A percentile compares a stretch with the other conserved stretches of the same genome.
Conservation (phyloP, 2,329 filamentous ascomycete species). For the Blumeria graminis region DNA sequence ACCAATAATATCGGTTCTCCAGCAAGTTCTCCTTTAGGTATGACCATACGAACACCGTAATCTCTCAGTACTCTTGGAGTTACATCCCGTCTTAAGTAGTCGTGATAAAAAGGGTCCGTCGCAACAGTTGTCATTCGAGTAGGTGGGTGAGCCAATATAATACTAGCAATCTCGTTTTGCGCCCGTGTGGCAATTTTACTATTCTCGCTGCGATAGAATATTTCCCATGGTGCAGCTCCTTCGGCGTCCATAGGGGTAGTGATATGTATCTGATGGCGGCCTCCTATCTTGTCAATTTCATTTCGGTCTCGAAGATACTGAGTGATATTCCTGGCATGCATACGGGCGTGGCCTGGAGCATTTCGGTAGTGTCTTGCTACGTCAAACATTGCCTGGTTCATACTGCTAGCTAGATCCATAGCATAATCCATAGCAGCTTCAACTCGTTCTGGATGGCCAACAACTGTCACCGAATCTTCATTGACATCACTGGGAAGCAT, state of each 20-base stretch:
- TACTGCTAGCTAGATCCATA: conserved; percentile 68
- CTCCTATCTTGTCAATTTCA: conserved; percentile 64
- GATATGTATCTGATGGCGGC: conserved; percentile 62
- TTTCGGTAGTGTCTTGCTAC: conserved; percentile 56
- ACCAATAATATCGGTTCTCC: conserved; percentile 44
- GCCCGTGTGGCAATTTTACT: conserved; percentile 61
- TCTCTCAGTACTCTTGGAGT: conserved; percentile 38
- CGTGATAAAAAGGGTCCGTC: conserved; percentile 59
- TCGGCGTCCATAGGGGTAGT: conserved; percentile 49
- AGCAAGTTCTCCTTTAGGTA: conserved; percentile 38
- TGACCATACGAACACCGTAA: conserved; percentile 48
- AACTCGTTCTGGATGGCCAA: conserved; percentile 54
- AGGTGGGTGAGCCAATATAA: conserved; percentile 52
- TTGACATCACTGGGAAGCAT: conserved; percentile 56
- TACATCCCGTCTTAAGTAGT: conserved; percentile 41
- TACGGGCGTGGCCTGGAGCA: conserved; percentile 46
- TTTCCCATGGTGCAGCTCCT: conserved; percentile 58
- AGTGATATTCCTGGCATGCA: conserved; percentile 66
- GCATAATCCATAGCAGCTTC: conserved; percentile 56
- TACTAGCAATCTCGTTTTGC: conserved; percentile 47
- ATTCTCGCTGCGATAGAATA: conserved; percentile 48
- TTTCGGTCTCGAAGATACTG: conserved; percentile 65
- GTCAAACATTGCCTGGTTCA: conserved; percentile 68
- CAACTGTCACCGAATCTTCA: conserved; percentile 58
- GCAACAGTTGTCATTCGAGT: conserved; percentile 40